Evolutionary conservation across 176 grass and related monocot species (phyloP).

Genomic region (Carex myosuroides): DNA sequence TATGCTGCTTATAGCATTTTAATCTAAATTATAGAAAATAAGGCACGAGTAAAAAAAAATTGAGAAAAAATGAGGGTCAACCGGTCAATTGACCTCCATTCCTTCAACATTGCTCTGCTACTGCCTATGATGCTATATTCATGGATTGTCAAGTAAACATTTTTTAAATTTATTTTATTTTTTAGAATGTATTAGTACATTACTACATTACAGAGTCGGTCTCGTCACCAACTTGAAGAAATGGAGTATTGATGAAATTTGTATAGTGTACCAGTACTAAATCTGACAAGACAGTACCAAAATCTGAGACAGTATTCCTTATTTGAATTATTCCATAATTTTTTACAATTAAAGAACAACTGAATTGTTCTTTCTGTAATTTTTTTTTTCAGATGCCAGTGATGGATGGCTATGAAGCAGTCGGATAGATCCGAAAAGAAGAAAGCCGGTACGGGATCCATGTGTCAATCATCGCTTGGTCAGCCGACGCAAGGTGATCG

Average conservation of each 20-base stretch:
- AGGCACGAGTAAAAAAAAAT: too few relatives aligned
- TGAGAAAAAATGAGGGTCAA: too few relatives aligned
- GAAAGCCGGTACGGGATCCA: constrained; percentile 39
- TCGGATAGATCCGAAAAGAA: constrained; percentile 44
- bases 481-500: constrained; percentile 24
- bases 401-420: constrained; percentile 79
- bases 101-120: too few relatives aligned
- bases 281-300: not conserved
- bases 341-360: too few relatives aligned
- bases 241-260: not conserved
- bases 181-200: not conserved
- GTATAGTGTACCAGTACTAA: not conserved
- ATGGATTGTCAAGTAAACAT: constrained; percentile 27
- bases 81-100: too few relatives aligned
- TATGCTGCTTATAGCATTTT: too few relatives aligned
- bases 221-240: not conserved
- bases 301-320: not conserved
- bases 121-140: constrained; percentile 30
- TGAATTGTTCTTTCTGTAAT: not conserved
- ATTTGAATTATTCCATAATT: not conserved
- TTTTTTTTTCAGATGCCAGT: constrained; percentile 50
- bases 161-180: not conserved
- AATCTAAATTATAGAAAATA: too few relatives aligned
- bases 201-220: not conserved
- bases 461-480: constrained; percentile 57